phyloP scores from a whole-genome alignment of 495 filamentous ascomycete genomes.

The Chaetomium tenue region DNA sequence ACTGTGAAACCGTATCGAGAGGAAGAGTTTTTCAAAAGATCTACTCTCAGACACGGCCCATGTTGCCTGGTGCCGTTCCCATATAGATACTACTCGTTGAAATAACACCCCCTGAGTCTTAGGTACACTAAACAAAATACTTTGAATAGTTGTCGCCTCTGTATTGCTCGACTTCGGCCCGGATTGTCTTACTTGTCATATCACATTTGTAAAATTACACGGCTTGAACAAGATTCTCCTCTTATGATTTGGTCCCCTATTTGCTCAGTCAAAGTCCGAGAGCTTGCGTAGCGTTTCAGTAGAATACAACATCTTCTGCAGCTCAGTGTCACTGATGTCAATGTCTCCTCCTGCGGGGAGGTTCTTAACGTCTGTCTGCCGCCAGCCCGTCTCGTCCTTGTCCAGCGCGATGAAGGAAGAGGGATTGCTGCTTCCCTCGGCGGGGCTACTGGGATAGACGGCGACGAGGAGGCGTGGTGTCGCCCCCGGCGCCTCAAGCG shows the following conservation, averaged over 20 bases:
- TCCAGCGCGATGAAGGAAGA: slow-evolving; percentile 28
- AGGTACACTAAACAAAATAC: neutral
- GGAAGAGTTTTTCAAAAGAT: neutral
- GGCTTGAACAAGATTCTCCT: neutral
- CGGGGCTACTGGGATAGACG: slow-evolving; percentile 49
- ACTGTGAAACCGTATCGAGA: neutral
- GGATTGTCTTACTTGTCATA: neutral
- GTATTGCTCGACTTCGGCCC: neutral
- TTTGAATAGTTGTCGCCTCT: neutral
- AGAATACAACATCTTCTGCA: slow-evolving; percentile 64
- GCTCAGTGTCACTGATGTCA: slow-evolving; percentile 39
- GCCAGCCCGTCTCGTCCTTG: slow-evolving; percentile 17
- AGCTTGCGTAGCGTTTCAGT: slow-evolving; percentile 67
- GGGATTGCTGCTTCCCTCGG: slow-evolving; percentile 24
- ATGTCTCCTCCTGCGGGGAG: slow-evolving; percentile 27
- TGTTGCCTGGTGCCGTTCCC: neutral
- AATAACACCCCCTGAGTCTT: neutral
- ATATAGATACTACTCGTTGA: neutral
- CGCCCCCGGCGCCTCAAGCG: slow-evolving; percentile 22
- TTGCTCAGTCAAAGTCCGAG: slow-evolving; percentile 30
- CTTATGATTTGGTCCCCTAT: neutral
- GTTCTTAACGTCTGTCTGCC: slow-evolving; percentile 5
- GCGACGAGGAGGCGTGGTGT: slow-evolving; percentile 50
- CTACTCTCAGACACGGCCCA: neutral
- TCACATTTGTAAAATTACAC: neutral